Percentiles rank a stretch among this genome's conserved stretches.
These are phyloP conservation scores for Drechslera avenae DNA, from an alignment of 2,329 filamentous ascomycete genomes.

Conservation along the genomic window DNA sequence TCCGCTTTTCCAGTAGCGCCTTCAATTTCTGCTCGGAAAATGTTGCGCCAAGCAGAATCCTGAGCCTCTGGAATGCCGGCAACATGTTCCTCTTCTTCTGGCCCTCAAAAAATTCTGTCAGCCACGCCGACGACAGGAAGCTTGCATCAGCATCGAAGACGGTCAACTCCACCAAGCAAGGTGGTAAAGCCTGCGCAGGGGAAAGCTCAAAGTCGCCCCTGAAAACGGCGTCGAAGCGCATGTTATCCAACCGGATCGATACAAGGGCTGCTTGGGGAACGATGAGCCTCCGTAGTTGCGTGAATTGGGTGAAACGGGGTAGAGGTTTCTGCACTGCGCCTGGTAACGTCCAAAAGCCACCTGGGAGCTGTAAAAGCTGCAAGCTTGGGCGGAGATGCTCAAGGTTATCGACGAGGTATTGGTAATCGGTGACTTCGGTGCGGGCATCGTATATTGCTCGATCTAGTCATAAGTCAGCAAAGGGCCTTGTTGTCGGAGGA, in stretches of 20 bases:
- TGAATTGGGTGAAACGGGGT: conserved; percentile 16
- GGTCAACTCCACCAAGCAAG: conserved; percentile 11
- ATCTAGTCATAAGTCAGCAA: conserved; percentile 6
- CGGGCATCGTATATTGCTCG: conserved; percentile 19
- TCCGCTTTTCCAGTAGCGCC: not conserved
- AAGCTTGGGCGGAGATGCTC: conserved; percentile 12
- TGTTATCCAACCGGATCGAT: conserved; percentile 22
- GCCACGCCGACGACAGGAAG: conserved; percentile 11
- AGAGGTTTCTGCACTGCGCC: conserved; percentile 20
- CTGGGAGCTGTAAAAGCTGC: conserved; percentile 13
- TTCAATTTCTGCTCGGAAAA: not conserved
- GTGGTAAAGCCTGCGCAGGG: conserved; percentile 7
- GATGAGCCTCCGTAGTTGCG: conserved; percentile 4
- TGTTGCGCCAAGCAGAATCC: conserved; percentile 8
- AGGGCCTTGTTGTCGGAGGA: not conserved
- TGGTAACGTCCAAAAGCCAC: conserved; percentile 24
- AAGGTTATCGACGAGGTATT: conserved; percentile 13
- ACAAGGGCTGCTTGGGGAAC: conserved; percentile 20
- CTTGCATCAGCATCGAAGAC: conserved; percentile 16
- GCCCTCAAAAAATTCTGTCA: conserved; percentile 11
- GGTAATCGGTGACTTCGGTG: conserved; percentile 23
- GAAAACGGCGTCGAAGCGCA: conserved; percentile 11
- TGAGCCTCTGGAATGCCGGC: conserved; percentile 7
- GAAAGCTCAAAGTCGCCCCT: conserved; percentile 18
- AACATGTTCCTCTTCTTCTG: conserved; percentile 3